These are phyloP conservation scores for Perkinsus chesapeaki DNA, from an alignment of 169 alveolate genomes.

Conservation along the genomic window DNA sequence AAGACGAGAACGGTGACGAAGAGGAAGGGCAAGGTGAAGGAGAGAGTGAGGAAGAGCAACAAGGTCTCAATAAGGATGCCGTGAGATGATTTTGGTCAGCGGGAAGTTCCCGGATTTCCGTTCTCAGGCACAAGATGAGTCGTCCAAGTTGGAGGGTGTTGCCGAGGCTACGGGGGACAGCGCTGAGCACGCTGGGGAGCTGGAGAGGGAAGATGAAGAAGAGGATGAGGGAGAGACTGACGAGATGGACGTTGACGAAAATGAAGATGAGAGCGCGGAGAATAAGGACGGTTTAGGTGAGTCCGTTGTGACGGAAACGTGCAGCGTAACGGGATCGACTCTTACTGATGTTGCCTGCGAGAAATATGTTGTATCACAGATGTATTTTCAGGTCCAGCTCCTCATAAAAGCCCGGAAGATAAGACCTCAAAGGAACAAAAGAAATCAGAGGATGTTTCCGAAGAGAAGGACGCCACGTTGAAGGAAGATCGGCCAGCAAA, in stretches of 20 bases:
- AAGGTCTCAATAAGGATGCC: background rate
- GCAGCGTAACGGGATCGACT: no score
- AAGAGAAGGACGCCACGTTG: background rate
- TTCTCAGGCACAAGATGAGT: background rate
- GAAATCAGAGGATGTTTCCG: background rate
- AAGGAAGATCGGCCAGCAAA: background rate
- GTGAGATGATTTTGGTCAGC: background rate
- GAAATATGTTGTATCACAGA: no score
- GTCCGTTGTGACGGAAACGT: no score
- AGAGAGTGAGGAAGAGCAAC: background rate
- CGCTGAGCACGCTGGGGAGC: conserved; percentile 48
- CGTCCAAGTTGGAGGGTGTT: background rate
- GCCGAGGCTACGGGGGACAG: background rate
- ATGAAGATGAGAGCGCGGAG: conserved; percentile 53
- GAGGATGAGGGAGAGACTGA: conserved; percentile 51
- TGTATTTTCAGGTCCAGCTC: background rate
- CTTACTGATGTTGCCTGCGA: background rate
- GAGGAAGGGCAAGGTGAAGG: no score
- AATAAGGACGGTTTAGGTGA: conserved; percentile 32
- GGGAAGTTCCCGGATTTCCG: background rate
- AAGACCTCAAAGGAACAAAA: background rate
- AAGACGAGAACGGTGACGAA: no score
- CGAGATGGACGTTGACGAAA: conserved; percentile 46
- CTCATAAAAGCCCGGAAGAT: background rate
- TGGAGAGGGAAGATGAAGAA: conserved; percentile 55